phyloP scores from a whole-genome alignment of 2,329 filamentous ascomycete genomes.

The Chalaropsis ovoidea region DNA sequence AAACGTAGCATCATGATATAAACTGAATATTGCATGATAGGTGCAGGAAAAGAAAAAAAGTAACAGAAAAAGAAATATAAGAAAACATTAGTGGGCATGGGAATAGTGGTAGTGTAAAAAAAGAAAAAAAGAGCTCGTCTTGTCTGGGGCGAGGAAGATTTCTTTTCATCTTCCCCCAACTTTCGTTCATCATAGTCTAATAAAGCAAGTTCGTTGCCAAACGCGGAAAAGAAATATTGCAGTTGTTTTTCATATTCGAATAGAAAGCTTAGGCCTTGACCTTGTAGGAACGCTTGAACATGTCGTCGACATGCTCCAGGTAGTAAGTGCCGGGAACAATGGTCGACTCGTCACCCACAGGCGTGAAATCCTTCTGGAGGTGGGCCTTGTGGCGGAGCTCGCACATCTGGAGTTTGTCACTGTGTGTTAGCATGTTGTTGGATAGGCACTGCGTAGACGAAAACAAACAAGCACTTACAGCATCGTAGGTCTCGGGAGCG shows the following conservation, averaged over 20 bases:
- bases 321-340: conserved; percentile 64
- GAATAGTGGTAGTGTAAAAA: background rate
- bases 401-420: conserved; percentile 50
- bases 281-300: conserved; percentile 72
- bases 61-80: conserved; percentile 14
- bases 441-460: background rate
- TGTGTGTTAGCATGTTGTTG: background rate
- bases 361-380: conserved; percentile 67
- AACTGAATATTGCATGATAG: conserved; percentile 3
- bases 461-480: conserved; percentile 41
- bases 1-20: conserved; percentile 9
- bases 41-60: conserved; percentile 15
- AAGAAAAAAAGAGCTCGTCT: background rate
- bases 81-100: conserved; percentile 5
- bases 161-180: background rate
- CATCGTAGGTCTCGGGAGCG: conserved; percentile 61
- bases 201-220: background rate
- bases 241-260: conserved; percentile 19
- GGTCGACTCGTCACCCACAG: conserved; percentile 56
- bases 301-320: conserved; percentile 68
- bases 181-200: conserved; percentile 7
- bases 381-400: conserved; percentile 72
- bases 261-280: conserved; percentile 53
- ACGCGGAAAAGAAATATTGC: conserved; percentile 11
- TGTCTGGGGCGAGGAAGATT: background rate